Conservation (phyloP, 208 protist genomes). For the Wallacemonas sp. region DNA sequence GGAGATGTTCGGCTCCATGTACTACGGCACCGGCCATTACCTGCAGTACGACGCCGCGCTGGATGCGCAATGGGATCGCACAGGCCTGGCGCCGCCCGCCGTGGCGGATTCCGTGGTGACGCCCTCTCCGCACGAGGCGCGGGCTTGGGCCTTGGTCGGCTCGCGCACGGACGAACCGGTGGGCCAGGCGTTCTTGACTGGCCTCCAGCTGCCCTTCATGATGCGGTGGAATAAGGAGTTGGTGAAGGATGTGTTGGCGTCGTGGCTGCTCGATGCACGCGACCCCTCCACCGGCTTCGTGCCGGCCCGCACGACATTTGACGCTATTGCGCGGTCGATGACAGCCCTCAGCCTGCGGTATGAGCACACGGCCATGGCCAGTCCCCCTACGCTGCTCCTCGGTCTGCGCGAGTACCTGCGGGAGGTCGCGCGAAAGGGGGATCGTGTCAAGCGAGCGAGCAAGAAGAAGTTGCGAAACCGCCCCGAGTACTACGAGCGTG, state of each 20-base stretch:
- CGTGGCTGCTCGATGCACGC: slow-evolving; percentile 73
- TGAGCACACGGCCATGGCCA: slow-evolving; percentile 54
- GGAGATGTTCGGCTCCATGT: slow-evolving; percentile 65
- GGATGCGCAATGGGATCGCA: slow-evolving; percentile 40
- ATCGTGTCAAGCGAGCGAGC: slow-evolving; percentile 28
- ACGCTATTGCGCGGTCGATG: slow-evolving; percentile 32
- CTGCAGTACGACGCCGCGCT: slow-evolving; percentile 33
- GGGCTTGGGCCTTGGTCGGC: slow-evolving; percentile 44
- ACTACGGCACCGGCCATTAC: slow-evolving; percentile 55
- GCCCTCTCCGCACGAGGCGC: slow-evolving; percentile 24
- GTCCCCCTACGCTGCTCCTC: slow-evolving; percentile 67
- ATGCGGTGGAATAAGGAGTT: slow-evolving; percentile 81
- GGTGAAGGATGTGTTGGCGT: slow-evolving; percentile 68
- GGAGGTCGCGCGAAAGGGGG: slow-evolving; percentile 41
- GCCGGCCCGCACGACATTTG: slow-evolving; percentile 51
- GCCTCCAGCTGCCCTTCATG: slow-evolving; percentile 70
- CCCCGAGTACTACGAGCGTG: slow-evolving; percentile 33
- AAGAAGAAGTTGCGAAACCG: slow-evolving; percentile 52
- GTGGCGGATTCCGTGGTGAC: too few relatives aligned
- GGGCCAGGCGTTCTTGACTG: slow-evolving; percentile 55
- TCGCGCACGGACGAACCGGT: slow-evolving; percentile 74
- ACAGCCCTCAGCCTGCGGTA: slow-evolving; percentile 37
- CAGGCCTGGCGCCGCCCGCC: too few relatives aligned
- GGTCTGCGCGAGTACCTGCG: slow-evolving; percentile 59
- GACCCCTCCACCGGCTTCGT: slow-evolving; percentile 68